Conservation (phyloP, 768 basidiomycete genomes). For the Pleurotus djamor region DNA sequence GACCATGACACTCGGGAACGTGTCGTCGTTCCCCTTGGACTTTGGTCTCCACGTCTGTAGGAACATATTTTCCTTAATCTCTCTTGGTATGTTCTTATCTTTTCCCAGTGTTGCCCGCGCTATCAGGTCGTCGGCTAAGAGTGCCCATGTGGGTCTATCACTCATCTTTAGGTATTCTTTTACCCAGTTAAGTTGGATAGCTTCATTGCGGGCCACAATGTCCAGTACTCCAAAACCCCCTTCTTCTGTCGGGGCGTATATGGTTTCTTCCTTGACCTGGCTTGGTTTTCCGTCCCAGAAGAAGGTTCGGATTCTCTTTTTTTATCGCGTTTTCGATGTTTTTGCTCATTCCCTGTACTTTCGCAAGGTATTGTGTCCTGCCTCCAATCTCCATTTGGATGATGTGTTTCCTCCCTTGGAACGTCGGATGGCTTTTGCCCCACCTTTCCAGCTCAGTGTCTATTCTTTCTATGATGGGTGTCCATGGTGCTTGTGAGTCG, state of each 20-base stretch:
- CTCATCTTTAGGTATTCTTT: not conserved
- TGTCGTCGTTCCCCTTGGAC: not conserved
- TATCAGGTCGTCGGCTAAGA: not conserved
- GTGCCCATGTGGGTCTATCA: not conserved
- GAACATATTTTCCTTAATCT: not conserved
- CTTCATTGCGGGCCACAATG: slow-evolving; percentile 21
- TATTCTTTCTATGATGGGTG: slow-evolving; percentile 22
- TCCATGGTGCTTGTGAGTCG: slow-evolving; percentile 20
- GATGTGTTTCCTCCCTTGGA: slow-evolving; percentile 21
- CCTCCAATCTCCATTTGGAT: slow-evolving; percentile 24
- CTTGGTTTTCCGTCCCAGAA: slow-evolving; percentile 19
- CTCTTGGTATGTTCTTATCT: not conserved
- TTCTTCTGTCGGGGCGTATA: slow-evolving; percentile 10
- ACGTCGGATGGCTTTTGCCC: slow-evolving; percentile 22
- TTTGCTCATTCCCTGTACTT: slow-evolving; percentile 35
- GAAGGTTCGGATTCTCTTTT: slow-evolving; percentile 19
- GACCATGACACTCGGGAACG: no score
- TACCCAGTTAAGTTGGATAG: slow-evolving; percentile 11
- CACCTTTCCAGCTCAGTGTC: slow-evolving; percentile 15
- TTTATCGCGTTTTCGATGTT: slow-evolving; percentile 15
- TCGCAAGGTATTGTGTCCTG: slow-evolving; percentile 28
- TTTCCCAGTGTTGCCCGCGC: not conserved
- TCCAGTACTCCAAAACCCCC: slow-evolving; percentile 24
- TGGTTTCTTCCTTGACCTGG: slow-evolving; percentile 14
- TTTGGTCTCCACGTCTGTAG: not conserved